Evolutionary conservation across 345 rosid genomes (phyloP).

Genomic region (Luvunga scandens): DNA sequence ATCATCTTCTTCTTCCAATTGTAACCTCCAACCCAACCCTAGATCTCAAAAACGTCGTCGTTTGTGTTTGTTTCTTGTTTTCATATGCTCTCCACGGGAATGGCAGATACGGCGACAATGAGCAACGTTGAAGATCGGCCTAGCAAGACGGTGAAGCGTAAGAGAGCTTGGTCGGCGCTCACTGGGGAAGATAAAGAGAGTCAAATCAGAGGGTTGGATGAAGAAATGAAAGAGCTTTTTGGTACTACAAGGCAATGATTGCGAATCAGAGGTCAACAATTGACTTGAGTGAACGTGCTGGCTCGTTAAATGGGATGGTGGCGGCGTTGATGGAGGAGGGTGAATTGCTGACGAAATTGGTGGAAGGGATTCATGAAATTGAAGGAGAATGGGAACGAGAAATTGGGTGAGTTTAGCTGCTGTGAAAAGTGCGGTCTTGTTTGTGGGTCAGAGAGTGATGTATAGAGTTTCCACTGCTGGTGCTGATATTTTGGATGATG

Average conservation of each 20-base stretch:
- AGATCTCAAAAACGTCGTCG: not conserved
- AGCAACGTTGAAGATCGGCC: slow-evolving; percentile 24
- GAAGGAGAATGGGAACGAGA: slow-evolving; percentile 35
- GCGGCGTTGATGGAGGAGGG: slow-evolving; percentile 78
- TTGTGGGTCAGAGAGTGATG: slow-evolving; percentile 70
- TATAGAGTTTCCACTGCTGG: slow-evolving; percentile 68
- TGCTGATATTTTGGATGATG: slow-evolving; percentile 88
- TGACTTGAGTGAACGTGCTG: slow-evolving; percentile 23
- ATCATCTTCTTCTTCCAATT: not conserved
- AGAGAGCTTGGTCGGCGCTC: slow-evolving; percentile 36
- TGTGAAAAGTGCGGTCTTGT: slow-evolving; percentile 64
- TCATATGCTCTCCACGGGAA: not conserved
- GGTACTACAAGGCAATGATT: slow-evolving; percentile 45
- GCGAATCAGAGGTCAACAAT: slow-evolving; percentile 30
- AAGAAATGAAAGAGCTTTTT: slow-evolving; percentile 55
- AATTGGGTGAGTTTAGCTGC: slow-evolving; percentile 29
- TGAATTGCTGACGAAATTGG: slow-evolving; percentile 52
- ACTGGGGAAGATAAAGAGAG: slow-evolving; percentile 38
- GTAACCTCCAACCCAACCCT: slow-evolving; percentile 9
- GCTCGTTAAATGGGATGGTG: slow-evolving; percentile 46
- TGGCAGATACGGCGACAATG: slow-evolving; percentile 18
- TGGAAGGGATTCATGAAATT: slow-evolving; percentile 44
- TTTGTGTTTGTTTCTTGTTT: not conserved
- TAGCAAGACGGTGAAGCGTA: slow-evolving; percentile 52
- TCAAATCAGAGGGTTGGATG: slow-evolving; percentile 37